phyloP scores from a whole-genome alignment of 148 eudicot species.

The Mesembryanthemum crystallinum region DNA sequence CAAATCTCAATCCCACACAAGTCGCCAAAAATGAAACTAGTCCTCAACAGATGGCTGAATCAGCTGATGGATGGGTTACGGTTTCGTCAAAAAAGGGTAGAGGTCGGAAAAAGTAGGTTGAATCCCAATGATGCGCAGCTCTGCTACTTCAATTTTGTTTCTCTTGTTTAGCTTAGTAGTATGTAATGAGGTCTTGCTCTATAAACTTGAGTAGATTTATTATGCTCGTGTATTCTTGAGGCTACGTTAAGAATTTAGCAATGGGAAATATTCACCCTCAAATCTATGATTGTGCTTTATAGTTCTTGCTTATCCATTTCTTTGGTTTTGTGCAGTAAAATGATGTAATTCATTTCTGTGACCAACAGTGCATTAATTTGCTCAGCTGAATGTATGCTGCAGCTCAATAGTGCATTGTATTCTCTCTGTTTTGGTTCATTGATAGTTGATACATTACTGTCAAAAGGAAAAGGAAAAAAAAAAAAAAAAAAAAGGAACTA shows the following conservation, averaged over 20 bases:
- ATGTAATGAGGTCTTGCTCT: slow-evolving; percentile 1
- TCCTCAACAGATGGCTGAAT: slow-evolving; percentile 24
- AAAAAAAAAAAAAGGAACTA: too few species aligned
- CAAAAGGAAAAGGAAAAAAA: too few species aligned
- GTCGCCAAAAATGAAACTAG: slow-evolving; percentile 21
- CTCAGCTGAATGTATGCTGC: too few species aligned
- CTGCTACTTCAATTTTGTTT: slow-evolving; percentile 19
- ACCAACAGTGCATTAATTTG: too few species aligned
- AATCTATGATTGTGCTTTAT: background rate
- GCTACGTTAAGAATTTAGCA: background rate
- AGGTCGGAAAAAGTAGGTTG: slow-evolving; percentile 38
- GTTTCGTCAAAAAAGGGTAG: slow-evolving; percentile 44
- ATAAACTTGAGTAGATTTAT: slow-evolving; percentile 17
- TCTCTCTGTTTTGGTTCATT: background rate
- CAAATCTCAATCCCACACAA: slow-evolving; percentile 26
- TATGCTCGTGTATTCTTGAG: background rate
- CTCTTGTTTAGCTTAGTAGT: background rate
- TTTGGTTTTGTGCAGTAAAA: background rate
- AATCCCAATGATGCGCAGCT: background rate
- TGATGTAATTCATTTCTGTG: too few species aligned
- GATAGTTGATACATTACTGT: too few species aligned
- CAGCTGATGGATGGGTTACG: slow-evolving; percentile 61
- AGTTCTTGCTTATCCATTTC: background rate
- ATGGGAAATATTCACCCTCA: background rate
- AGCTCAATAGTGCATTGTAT: too few species aligned